Conservation (phyloP, 2,329 filamentous ascomycete genomes). For the Emmonsia crescens region DNA sequence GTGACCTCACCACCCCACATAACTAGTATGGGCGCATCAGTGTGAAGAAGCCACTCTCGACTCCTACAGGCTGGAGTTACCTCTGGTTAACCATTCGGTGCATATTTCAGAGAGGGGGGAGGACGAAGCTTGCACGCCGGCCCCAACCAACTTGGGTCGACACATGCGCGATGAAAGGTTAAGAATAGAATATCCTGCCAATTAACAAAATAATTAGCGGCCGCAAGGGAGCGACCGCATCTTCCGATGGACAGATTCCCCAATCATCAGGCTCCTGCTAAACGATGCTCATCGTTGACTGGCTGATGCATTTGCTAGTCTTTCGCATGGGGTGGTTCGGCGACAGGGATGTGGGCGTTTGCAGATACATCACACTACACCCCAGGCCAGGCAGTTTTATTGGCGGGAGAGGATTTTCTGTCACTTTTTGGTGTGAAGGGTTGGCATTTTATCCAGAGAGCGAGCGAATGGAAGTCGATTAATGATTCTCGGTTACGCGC, state of each 20-base stretch:
- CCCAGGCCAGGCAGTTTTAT: not conserved
- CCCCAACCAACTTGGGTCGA: not conserved
- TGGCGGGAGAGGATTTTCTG: not conserved
- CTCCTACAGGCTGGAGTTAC: not conserved
- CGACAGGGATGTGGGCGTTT: not conserved
- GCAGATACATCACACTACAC: not conserved
- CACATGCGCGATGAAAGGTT: not conserved
- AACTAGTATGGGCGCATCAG: not conserved
- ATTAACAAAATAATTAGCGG: not conserved
- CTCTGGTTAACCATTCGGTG: not conserved
- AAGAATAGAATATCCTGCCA: slow-evolving; percentile 1
- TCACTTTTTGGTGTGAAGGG: not conserved
- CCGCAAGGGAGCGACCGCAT: slow-evolving; percentile 1
- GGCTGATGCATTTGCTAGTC: not conserved
- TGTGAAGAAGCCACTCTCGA: slow-evolving; percentile 1
- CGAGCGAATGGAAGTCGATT: not conserved
- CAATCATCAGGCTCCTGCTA: not conserved
- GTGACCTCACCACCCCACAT: not conserved
- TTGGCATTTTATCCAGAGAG: not conserved
- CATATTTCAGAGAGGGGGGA: not conserved
- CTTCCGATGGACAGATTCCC: not conserved
- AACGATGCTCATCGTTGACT: not conserved
- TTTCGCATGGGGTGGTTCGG: not conserved
- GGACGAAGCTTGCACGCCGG: not conserved
- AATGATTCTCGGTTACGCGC: not conserved